Evolutionary conservation across 768 basidiomycete species (phyloP), one percentile per base, ranked within the genome.

Genomic region (Roridomyces roridus): DNA sequence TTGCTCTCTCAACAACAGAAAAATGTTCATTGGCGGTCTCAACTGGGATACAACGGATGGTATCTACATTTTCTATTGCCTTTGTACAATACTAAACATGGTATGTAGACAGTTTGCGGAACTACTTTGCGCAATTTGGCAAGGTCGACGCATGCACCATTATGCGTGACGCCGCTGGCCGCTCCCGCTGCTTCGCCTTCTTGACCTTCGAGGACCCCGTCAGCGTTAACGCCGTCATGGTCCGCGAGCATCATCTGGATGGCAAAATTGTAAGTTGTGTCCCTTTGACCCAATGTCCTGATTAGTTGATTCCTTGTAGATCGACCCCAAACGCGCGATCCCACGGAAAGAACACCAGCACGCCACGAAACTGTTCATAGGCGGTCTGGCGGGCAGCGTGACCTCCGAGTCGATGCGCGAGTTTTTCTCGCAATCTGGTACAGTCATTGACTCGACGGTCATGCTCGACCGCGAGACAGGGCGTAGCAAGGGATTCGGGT

Each of bases 11-110:
- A 66, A 77, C 72, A 78, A 74, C 81, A 98, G 97, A 76, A 99
- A 99, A 83, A 99, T 99, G 97, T 99, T 99, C 76, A 96, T 99
- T 71, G 97, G 97, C 61, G 97, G 97, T 64, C 82, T 99, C 64
- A 97, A 98, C 79, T 99, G 97, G 97, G 96, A 98, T 76, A 98
- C 97, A 68, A 96, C 94, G 72, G 97, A 98, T 83, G 96, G 97
- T 99, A 85, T 60, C 77, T 78, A 75, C 65, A 68, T 65, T 63
- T 73, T 67, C 73, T 70, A 64, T 72, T 66, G 15, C 55, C 65
- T 65, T 63, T 67, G 62, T 75, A 68, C 76, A n/a, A n/a, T n/a
- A n/a, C n/a, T n/a, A n/a, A n/a, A n/a, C n/a, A n/a, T n/a, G n/a
- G n/a, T n/a, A n/a, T n/a, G n/a, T n/a, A 91, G 91, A 92, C 55